Evolutionary conservation across 202 grass and related monocot species (phyloP), one percentile per base, ranked within the genome.

Genomic region (Dendrocalamus latiflorus): DNA sequence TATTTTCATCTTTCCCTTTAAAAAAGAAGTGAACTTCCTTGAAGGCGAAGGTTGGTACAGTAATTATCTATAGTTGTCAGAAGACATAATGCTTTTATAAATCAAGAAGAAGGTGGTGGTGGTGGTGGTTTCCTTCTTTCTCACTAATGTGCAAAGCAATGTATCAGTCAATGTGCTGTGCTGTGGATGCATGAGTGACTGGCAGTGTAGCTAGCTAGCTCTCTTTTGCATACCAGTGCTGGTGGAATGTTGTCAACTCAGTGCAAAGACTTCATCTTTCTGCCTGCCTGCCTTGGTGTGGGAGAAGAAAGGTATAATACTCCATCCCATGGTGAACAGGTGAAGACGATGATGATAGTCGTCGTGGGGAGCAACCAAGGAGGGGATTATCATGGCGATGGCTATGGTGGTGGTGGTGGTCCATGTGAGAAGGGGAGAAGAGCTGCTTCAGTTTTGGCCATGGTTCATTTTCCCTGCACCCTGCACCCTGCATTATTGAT

Each of bases 401-500:
- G 65, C 15, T 62, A 15, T 20, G 70, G 17, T 43, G 47, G 6
- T 26, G 43, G 58, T 26, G 47, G 72, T 64, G 79, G 85, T 38
- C 74, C 65, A 88, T 78, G 57, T 30, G 48, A 48, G 30, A 5
- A 48, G 18, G 14, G n/a, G n/a, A n/a, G 25, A 2, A 9, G 18
- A 17, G 14, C 15, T 1, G 45, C 48, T 42, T 65, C 51, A 75
- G 78, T 51, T 81, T 72, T 28, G 51, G 51, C 20, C 25, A 60
- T 26, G 22, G 7, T 11, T 51, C 55, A 26, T 75, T 75, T 75
- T 60, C 13, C 61, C 49, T 62, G 48, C 43, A 6, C 47, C 14
- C 55, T 72, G 55, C 54, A 25, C n/a, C 8, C 14, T 87, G 37
- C 85, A 87, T 78, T 83, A 88, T 88, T 83, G 77, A 65, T 65